Evolutionary conservation across 2,329 filamentous ascomycete genomes (phyloP), one percentile per base, ranked within the genome.

Genomic region (Alternaria triticimaculans): DNA sequence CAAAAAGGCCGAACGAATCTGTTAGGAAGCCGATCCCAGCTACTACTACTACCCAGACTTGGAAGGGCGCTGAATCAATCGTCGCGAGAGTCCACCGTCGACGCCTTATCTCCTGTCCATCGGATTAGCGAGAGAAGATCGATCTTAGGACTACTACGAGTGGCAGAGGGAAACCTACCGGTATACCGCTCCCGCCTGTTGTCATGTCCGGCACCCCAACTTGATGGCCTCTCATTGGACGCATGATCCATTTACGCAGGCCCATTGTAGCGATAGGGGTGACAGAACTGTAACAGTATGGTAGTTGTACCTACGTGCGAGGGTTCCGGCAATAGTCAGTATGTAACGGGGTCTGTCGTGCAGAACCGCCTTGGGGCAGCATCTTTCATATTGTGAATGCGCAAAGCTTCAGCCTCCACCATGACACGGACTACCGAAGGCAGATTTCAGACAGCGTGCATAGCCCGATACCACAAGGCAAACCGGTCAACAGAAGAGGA

Each of bases 21-120:
- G 80, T 81, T 37, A 82, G 66, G 64, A 81, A 82, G 7, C 80
- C 80, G 21, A 80, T 76, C 14, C 78, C 79, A 20, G 80, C 80
- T n/a, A 82, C 80, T 10, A 79, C 59, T 43, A 79, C 78, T 12
- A 80, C 78, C 76, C 76, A 78, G 5, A 69, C 56, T 21, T 78
- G 76, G 55, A 77, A 78, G 3, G 75, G 74, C 12, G 76, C 73
- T 8, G 70, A 66, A 63, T 78, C 76, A 46, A 78, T 78, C 8
- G 75, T 78, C 46, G 76, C 70, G 8, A 78, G 72, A 8, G 70
- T 72, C 76, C 76, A 78, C 70, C 70, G 65, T 7, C 76, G 71
- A 18, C 75, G 72, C 60, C 73, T 74, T 28, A 67, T 61, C 46
- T 71, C 70, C 76, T 62, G 12, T 28, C 10, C 20, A 28, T 11